Base-by-base conservation (phyloP, 2,329 filamentous ascomycete species). In the Setomelanomma holmii region DNA sequence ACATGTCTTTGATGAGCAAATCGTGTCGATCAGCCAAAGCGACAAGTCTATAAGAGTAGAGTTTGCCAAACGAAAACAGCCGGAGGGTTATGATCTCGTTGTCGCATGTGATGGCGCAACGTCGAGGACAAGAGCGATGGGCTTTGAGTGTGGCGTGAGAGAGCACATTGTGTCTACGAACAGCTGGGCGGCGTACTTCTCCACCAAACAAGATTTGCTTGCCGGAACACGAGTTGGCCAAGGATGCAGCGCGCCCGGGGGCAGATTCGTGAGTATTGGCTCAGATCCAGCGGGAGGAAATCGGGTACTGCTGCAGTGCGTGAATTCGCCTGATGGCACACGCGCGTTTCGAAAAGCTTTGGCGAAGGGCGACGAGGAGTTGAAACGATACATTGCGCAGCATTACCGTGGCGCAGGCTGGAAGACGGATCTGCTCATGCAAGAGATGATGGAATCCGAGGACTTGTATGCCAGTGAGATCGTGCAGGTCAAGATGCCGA, bases 381-480 rank as follows among this genome's bases (percentile, higher is more conserved):
- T 35, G 16, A 44, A 35, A 8, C n/a, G 4, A 3, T 44, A 20
- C 20, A 21, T 44, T 7, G 30, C 27, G 3, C 3, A 21, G 8
- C 16, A 22, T 3, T 44, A 20, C 19, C 24, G 24, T 10, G 41
- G 19, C 38, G 71, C 72, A 0, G 80, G 78, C 1, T 84, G 79
- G 80, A 58, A 78, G 50, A 61, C 72, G 0, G 61, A 75, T 0
- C 52, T 78, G 20, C 54, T 84, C 1, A 22, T 85, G 3, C 55
- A 75, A 5, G 73, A 61, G 1, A 67, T 84, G 64, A 53, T 67
- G 3, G 33, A 56, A 45, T 45, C 71, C 1, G 59, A 74, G 1
- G 76, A 82, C 57, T 82, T 82, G 52, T 83, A 82, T 68, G 70
- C 69, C 36, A 61, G 76, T 16, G 68, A 75, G 3, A 63, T 82